Conservation (phyloP, 2,329 filamentous ascomycete genomes). For the Penicillium corylophilum region DNA sequence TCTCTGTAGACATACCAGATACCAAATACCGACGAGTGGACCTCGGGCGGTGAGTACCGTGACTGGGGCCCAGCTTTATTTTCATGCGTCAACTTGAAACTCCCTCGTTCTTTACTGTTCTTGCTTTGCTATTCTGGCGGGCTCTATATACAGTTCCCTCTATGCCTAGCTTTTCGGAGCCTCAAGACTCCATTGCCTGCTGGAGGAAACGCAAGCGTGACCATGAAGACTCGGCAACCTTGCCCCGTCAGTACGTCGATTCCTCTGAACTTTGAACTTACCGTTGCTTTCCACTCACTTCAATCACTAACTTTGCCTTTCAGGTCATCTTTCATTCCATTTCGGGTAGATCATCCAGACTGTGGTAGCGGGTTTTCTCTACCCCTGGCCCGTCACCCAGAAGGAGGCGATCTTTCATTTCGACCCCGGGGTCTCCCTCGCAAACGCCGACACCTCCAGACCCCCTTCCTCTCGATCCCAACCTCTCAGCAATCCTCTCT, state of each 20-base stretch:
- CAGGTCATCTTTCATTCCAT: conserved; percentile 18
- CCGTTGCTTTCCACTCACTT: background rate
- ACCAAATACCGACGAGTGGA: background rate
- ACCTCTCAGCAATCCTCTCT: conserved; percentile 17
- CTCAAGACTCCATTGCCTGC: conserved; percentile 12
- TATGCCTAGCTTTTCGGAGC: conserved; percentile 22
- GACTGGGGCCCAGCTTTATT: conserved; percentile 7
- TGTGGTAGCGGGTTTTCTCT: conserved; percentile 10
- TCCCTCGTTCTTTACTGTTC: background rate
- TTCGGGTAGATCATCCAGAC: conserved; percentile 15
- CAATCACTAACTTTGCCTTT: background rate
- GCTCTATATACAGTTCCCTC: background rate
- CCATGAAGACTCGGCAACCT: conserved; percentile 17
- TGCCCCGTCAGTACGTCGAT: conserved; percentile 20
- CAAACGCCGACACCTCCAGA: conserved; percentile 25
- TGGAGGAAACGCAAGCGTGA: conserved; percentile 28
- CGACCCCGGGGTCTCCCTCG: conserved; percentile 26
- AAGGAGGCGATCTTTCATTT: conserved; percentile 16
- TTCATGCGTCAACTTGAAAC: conserved; percentile 1
- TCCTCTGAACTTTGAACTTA: background rate
- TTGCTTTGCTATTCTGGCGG: conserved; percentile 4
- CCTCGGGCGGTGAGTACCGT: conserved; percentile 9
- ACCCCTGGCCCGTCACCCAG: conserved; percentile 15
- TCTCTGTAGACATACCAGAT: too few relatives aligned
- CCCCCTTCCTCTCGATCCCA: conserved; percentile 16